Evolutionary conservation across 352 stramenopile genomes (phyloP), one percentile per base, ranked within the genome.

Genomic region (Plasmopara viticola): DNA sequence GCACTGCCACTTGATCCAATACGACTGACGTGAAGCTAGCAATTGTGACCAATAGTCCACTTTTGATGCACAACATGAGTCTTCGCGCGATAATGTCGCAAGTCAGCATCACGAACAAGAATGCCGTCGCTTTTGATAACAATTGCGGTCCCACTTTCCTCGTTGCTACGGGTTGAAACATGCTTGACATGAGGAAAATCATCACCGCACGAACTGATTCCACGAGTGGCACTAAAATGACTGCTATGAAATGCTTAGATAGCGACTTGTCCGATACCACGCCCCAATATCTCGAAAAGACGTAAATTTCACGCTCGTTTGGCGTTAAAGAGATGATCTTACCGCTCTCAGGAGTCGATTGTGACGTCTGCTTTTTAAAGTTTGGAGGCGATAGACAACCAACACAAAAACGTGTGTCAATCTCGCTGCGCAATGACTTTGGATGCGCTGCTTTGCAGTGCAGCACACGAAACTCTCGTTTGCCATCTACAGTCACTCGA

Each of bases 271-370:
- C 70, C 12, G 82, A 93, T 17, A 81, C 73, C 13, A 93, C 80
- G 41, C 81, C 74, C 78, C 82, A 87, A 48, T 93, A 91, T 33
- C 83, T 80, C 18, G 80, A 89, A 56, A 91, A 90, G 7, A 91
- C 70, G 56, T 93, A 90, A 13, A 90, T 70, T 51, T 86, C 70
- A 29, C 57, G 46, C 17, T 47, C 13, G 39, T 64, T 45, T 4
- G 40, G 56, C 12, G 53, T 35, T 30, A 46, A 40, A 6, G 48
- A 53, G 15, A 34, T 58, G 28, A 71, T 48, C 51, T 68, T 74
- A 12, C 20, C 20, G 20, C 54, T 66, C 33, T 66, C 58, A 0
- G 62, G 62, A 48, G 45, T 71, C 7, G 62, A 55, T 9, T 34
- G 34, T 28, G 43, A 52, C 40, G 53, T 61, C 5, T 53, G 58